Conservation (phyloP, 441 rosid species). For the Capsella rubella region DNA sequence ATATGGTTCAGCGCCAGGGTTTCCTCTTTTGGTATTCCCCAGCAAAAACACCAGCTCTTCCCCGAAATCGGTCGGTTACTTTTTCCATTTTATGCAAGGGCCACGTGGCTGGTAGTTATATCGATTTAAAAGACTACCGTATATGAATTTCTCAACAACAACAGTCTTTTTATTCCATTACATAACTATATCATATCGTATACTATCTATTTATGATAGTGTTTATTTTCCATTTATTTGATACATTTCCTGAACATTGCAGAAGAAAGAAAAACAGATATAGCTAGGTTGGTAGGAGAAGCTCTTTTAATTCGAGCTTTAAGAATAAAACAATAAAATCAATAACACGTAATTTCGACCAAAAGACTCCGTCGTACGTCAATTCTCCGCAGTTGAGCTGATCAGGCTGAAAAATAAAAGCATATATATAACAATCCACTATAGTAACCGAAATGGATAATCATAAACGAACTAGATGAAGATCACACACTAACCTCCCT, state of each 20-base stretch:
- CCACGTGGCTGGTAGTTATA: too few relatives aligned
- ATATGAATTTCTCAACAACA: background rate
- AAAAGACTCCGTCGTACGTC: slow-evolving; percentile 11
- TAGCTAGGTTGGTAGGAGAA: slow-evolving; percentile 1
- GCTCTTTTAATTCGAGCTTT: background rate
- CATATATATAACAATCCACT: background rate
- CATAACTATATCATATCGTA: background rate
- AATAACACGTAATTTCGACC: slow-evolving; percentile 19
- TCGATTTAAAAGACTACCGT: background rate
- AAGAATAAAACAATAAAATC: slow-evolving; percentile 34
- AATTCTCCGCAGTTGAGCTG: slow-evolving; percentile 13
- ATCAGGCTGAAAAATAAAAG: slow-evolving; percentile 31
- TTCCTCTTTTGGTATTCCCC: too few relatives aligned
- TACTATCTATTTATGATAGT: background rate
- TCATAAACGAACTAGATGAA: background rate
- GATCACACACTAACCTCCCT: slow-evolving; percentile 40
- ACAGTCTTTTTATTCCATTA: background rate
- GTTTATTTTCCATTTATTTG: background rate
- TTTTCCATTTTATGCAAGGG: too few relatives aligned
- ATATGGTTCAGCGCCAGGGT: too few relatives aligned
- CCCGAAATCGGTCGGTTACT: too few relatives aligned
- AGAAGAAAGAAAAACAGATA: background rate
- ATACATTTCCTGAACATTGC: too few relatives aligned
- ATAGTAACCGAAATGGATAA: background rate
- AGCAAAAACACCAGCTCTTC: too few relatives aligned